These are phyloP conservation scores for Elsinoe batatas DNA, from an alignment of 2,329 filamentous ascomycete species.

Conservation along the genomic window DNA sequence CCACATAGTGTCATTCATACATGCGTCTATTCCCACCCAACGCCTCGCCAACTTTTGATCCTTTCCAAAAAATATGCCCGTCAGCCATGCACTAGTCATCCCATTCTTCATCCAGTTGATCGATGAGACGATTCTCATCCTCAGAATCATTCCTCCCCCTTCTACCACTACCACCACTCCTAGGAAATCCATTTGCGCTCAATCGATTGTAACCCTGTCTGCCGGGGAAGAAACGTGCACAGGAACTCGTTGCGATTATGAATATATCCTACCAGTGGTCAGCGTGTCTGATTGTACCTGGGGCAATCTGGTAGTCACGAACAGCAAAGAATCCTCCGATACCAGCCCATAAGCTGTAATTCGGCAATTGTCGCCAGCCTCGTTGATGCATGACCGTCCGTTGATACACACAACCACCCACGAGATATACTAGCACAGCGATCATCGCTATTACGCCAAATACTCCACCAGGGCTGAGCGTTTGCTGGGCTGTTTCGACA, in stretches of 20 bases:
- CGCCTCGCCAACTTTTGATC: neutral
- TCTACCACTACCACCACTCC: constrained; percentile 28
- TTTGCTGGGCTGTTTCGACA: constrained; percentile 47
- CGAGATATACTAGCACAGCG: constrained; percentile 75
- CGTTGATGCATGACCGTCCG: constrained; percentile 87
- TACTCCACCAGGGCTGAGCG: constrained; percentile 60
- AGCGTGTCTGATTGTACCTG: neutral
- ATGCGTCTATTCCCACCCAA: neutral
- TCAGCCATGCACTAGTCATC: constrained; percentile 49
- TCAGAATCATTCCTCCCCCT: constrained; percentile 47
- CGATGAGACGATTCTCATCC: constrained; percentile 87
- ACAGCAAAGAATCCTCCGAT: constrained; percentile 78
- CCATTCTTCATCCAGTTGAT: constrained; percentile 95
- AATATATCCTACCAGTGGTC: constrained; percentile 42
- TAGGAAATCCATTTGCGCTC: constrained; percentile 41
- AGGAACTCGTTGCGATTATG: constrained; percentile 59
- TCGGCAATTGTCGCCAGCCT: constrained; percentile 90
- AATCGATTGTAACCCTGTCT: constrained; percentile 59
- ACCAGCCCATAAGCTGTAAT: constrained; percentile 85
- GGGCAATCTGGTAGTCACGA: neutral
- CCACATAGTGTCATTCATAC: neutral
- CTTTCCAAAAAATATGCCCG: neutral
- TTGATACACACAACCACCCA: constrained; percentile 92
- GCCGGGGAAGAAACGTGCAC: constrained; percentile 54
- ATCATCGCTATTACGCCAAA: constrained; percentile 78